These are phyloP conservation scores for Kazachstania sp. DNA, from an alignment of 1,139 yeast genomes.

Conservation along the genomic window DNA sequence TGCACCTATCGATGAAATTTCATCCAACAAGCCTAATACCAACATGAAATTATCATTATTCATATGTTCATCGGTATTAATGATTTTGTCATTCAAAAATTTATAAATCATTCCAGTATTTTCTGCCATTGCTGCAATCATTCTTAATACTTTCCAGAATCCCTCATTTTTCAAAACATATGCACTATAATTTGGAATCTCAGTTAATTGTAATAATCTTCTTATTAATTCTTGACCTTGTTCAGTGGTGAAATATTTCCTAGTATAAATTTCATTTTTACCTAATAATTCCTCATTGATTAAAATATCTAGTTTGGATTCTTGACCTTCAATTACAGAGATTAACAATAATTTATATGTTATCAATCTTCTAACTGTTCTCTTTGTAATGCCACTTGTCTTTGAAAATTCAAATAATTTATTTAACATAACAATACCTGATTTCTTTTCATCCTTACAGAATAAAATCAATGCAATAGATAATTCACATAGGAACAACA, in stretches of 20 bases:
- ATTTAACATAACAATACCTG: constrained; percentile 17
- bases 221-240: constrained; percentile 45
- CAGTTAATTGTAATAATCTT: constrained; percentile 47
- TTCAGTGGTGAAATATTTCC: constrained; percentile 25
- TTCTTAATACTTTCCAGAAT: constrained; percentile 58
- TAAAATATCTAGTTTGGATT: constrained; percentile 10
- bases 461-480: constrained; percentile 44
- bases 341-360: constrained; percentile 27
- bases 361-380: constrained; percentile 21
- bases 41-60: constrained; percentile 43
- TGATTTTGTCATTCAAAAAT: constrained; percentile 39
- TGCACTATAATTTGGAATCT: constrained; percentile 42
- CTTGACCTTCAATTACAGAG: constrained; percentile 24
- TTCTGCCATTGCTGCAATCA: constrained; percentile 47
- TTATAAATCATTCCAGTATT: constrained; percentile 43
- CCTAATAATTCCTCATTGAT: constrained; percentile 18
- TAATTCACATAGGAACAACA: constrained; percentile 48
- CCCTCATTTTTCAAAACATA: constrained; percentile 38
- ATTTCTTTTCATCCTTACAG: constrained; percentile 35
- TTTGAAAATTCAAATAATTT: constrained; percentile 17
- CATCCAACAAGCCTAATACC: constrained; percentile 65
- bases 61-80: constrained; percentile 36
- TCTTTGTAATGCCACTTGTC: constrained; percentile 17
- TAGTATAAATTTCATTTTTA: constrained; percentile 27
- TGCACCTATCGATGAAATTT: constrained; percentile 75